Conservation (phyloP, 345 rosid genomes). For the Acer campestre region DNA sequence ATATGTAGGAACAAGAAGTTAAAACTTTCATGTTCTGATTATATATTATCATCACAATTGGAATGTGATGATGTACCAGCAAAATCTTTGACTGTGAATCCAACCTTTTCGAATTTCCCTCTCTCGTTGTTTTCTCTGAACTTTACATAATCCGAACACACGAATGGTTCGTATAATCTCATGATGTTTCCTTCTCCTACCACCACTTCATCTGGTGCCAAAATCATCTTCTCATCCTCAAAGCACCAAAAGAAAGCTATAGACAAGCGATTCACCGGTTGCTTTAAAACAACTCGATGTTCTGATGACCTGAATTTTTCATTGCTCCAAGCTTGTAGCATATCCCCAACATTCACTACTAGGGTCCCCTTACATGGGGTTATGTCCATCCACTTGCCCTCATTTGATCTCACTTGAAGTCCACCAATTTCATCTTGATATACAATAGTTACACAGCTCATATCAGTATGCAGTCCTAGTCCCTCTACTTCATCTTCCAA, state of each 20-base stretch:
- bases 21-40: not conserved
- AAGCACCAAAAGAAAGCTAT: slow-evolving; percentile 51
- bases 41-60: not conserved
- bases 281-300: slow-evolving; percentile 38
- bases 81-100: slow-evolving; percentile 47
- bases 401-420: slow-evolving; percentile 43
- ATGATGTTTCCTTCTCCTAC: slow-evolving; percentile 24
- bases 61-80: slow-evolving; percentile 27
- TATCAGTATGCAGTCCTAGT: slow-evolving; percentile 50
- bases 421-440: slow-evolving; percentile 45
- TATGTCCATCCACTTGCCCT: slow-evolving; percentile 47
- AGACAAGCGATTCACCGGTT: slow-evolving; percentile 29
- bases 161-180: slow-evolving; percentile 37
- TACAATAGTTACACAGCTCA: slow-evolving; percentile 48
- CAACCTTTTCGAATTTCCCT: slow-evolving; percentile 47
- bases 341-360: slow-evolving; percentile 46
- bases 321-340: slow-evolving; percentile 54
- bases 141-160: slow-evolving; percentile 43
- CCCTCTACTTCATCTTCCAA: slow-evolving; percentile 36
- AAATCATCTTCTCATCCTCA: slow-evolving; percentile 40
- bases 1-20: not conserved
- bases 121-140: slow-evolving; percentile 38
- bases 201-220: slow-evolving; percentile 36
- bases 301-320: slow-evolving; percentile 40
- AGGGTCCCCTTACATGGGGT: slow-evolving; percentile 36